Conservation (phyloP, 2,329 filamentous ascomycete genomes). For the Byssochlamys sp. region DNA sequence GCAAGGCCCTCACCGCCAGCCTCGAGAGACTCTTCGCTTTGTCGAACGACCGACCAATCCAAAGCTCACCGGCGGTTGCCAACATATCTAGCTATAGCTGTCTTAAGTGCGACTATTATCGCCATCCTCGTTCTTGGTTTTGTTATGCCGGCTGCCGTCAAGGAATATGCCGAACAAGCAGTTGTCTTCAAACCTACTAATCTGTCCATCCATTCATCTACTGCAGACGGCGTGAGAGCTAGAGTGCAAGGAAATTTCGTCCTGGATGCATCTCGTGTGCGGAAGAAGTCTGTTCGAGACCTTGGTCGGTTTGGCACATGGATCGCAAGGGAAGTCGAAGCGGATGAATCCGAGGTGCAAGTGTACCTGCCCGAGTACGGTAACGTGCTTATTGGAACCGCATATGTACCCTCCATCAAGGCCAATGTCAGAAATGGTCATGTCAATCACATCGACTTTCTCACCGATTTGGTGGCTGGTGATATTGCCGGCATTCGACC, state of each 20-base stretch:
- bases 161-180: conserved; percentile 78
- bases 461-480: conserved; percentile 66
- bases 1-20: conserved; percentile 13
- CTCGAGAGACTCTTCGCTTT: conserved; percentile 10
- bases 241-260: conserved; percentile 73
- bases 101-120: conserved; percentile 55
- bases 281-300: conserved; percentile 59
- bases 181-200: conserved; percentile 72
- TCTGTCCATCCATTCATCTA: conserved; percentile 78
- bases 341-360: conserved; percentile 59
- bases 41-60: conserved; percentile 12
- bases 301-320: conserved; percentile 71
- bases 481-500: conserved; percentile 65
- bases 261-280: conserved; percentile 68
- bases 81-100: conserved; percentile 61
- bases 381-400: conserved; percentile 66
- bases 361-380: conserved; percentile 78
- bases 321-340: conserved; percentile 68
- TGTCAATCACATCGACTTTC: conserved; percentile 66
- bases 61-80: conserved; percentile 54
- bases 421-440: conserved; percentile 70
- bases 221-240: conserved; percentile 63
- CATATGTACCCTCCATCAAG: conserved; percentile 62
- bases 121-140: conserved; percentile 69
- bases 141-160: conserved; percentile 66